phyloP scores from a whole-genome alignment of 306 rosid species.

The Herpetospermum pedunculosum region DNA sequence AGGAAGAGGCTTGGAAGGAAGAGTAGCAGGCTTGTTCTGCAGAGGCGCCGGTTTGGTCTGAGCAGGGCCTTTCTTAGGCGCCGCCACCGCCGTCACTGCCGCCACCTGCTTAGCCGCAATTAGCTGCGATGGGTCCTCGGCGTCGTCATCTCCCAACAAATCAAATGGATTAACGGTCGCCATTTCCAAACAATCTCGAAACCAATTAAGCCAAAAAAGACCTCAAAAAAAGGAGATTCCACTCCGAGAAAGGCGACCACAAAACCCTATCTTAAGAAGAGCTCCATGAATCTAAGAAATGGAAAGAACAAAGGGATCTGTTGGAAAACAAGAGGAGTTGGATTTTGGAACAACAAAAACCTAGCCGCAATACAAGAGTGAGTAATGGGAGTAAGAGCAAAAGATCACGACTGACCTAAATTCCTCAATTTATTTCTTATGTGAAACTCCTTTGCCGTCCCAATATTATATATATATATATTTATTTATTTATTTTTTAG shows the following conservation, averaged over 20 bases:
- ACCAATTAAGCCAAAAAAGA: conserved; percentile 6
- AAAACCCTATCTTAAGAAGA: conserved; percentile 23
- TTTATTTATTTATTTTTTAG: too few relatives aligned
- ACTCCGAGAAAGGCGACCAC: conserved; percentile 11
- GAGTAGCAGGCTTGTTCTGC: conserved; percentile 42
- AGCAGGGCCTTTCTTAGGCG: conserved; percentile 24
- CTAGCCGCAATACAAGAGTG: conserved; percentile 7
- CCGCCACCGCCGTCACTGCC: conserved; percentile 18
- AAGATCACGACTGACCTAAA: background rate
- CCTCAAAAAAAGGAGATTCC: conserved; percentile 5
- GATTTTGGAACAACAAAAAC: background rate
- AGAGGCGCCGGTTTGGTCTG: conserved; percentile 27
- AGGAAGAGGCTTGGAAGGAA: conserved; percentile 76
- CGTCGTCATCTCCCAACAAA: conserved; percentile 78
- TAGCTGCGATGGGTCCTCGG: conserved; percentile 81
- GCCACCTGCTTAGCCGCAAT: conserved; percentile 45
- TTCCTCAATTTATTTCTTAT: background rate
- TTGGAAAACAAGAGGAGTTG: background rate
- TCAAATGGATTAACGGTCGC: conserved; percentile 78
- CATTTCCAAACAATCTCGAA: conserved; percentile 25
- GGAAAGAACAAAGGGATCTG: conserved; percentile 10
- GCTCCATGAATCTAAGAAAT: conserved; percentile 27
- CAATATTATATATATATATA: background rate
- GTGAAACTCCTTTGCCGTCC: background rate
- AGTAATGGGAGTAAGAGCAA: background rate